A percentile compares a stretch with the other conserved stretches of the same genome.
These are phyloP conservation scores for Populus hybrid DNA, from an alignment of 441 rosid species.

Conservation along the genomic window DNA sequence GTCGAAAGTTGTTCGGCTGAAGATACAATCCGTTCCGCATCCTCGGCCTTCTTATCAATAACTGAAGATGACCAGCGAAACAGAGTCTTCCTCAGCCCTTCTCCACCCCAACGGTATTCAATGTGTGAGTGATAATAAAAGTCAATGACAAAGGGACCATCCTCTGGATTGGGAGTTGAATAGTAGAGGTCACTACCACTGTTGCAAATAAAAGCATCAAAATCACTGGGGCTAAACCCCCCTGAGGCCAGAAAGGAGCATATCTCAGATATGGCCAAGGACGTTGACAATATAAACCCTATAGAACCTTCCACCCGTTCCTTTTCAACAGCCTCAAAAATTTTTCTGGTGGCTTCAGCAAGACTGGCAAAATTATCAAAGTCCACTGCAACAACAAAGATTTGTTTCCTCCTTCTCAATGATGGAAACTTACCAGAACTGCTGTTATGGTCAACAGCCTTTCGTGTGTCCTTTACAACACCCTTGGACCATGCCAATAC, in stretches of 20 bases:
- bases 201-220: conserved; percentile 87
- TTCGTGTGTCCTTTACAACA: conserved; percentile 32
- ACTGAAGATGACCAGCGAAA: conserved; percentile 69
- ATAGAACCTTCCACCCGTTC: conserved; percentile 43
- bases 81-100: conserved; percentile 68
- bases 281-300: conserved; percentile 80
- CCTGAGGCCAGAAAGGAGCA: conserved; percentile 58
- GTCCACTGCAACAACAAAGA: conserved; percentile 78
- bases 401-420: conserved; percentile 58
- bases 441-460: conserved; percentile 40
- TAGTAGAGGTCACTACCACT: conserved; percentile 92
- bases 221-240: conserved; percentile 61
- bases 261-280: conserved; percentile 74
- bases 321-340: conserved; percentile 53
- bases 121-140: conserved; percentile 78
- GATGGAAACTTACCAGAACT: conserved; percentile 46
- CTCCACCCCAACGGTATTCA: conserved; percentile 90
- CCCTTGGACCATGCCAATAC: conserved; percentile 56
- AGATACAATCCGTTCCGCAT: conserved; percentile 35
- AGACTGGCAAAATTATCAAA: conserved; percentile 39
- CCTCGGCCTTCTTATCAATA: conserved; percentile 37
- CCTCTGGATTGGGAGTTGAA: conserved; percentile 62
- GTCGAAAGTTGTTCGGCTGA: conserved; percentile 30
- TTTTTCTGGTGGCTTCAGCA: conserved; percentile 37
- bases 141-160: conserved; percentile 54